Percentiles rank a stretch among this genome's conserved stretches.
Conservation (phyloP, 148 eudicot genomes). For the Vaccinium corymbosum region DNA sequence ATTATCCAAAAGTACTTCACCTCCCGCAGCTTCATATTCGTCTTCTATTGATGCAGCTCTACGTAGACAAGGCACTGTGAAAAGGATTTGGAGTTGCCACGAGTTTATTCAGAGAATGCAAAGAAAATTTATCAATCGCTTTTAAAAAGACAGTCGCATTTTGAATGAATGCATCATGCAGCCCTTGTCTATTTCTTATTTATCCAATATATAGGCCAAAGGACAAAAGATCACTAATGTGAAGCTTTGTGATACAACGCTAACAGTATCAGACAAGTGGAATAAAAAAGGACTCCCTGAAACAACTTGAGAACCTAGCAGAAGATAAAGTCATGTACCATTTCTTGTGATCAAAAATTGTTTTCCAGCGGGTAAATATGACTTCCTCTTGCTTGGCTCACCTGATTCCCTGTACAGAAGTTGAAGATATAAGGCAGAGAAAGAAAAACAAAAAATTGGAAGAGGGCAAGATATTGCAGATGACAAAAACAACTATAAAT, state of each 20-base stretch:
- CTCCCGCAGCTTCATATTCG: conserved; percentile 97
- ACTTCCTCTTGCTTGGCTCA: conserved; percentile 87
- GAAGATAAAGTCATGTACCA: conserved; percentile 38
- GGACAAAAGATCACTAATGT: background rate
- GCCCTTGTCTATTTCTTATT: background rate
- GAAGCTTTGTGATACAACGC: background rate
- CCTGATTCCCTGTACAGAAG: conserved; percentile 81
- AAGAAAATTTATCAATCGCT: background rate
- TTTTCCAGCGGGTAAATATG: conserved; percentile 75
- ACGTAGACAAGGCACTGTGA: conserved; percentile 82
- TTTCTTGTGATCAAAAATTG: conserved; percentile 94
- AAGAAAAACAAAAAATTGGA: background rate
- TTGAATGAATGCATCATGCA: background rate
- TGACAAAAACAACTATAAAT: background rate
- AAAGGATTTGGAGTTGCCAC: background rate
- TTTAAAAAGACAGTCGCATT: background rate
- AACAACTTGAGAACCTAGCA: background rate
- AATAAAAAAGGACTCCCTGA: background rate
- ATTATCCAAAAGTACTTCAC: conserved; percentile 84
- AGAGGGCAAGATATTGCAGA: conserved; percentile 1
- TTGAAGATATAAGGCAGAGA: conserved; percentile 14
- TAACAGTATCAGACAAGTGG: background rate
- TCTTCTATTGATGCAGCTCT: conserved; percentile 88
- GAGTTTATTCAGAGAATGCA: conserved; percentile 6
- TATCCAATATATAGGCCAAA: background rate